Percentiles rank a stretch among this genome's conserved stretches.
These are phyloP conservation scores for Linum trigynum DNA, from an alignment of 345 rosid species.

Conservation along the genomic window DNA sequence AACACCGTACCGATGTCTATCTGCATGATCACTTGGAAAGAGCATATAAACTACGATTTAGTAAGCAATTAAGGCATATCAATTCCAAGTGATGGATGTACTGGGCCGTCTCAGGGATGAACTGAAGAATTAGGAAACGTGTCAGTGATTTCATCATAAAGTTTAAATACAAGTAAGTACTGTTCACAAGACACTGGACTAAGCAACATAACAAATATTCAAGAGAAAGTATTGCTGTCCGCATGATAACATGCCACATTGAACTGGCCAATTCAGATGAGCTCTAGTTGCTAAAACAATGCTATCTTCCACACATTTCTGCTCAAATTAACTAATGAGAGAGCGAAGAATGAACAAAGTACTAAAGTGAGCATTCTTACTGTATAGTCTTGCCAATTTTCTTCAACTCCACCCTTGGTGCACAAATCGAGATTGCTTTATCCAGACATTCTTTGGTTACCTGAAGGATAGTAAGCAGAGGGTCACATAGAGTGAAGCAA, in stretches of 20 bases:
- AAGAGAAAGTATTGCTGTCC: no score
- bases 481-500: slow-evolving; percentile 6
- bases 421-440: slow-evolving; percentile 76
- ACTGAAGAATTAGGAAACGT: no score
- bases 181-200: no score
- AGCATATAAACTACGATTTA: slow-evolving; percentile 15
- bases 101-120: background rate
- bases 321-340: slow-evolving; percentile 3
- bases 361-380: slow-evolving; percentile 38
- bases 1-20: slow-evolving; percentile 69
- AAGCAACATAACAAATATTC: no score
- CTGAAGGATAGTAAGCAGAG: slow-evolving; percentile 26
- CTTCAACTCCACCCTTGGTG: slow-evolving; percentile 68
- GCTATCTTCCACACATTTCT: no score
- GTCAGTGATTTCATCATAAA: no score
- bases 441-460: slow-evolving; percentile 79
- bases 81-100: background rate
- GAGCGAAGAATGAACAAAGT: slow-evolving; percentile 5
- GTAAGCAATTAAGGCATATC: background rate
- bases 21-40: slow-evolving; percentile 65
- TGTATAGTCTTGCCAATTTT: slow-evolving; percentile 81
- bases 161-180: no score
- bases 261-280: no score
- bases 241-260: no score
- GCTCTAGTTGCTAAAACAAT: background rate